Percentiles rank a stretch among this genome's conserved stretches.
Evolutionary conservation across 2,329 filamentous ascomycete genomes (phyloP).

Genomic region (Dothiorella sarmentorum): DNA sequence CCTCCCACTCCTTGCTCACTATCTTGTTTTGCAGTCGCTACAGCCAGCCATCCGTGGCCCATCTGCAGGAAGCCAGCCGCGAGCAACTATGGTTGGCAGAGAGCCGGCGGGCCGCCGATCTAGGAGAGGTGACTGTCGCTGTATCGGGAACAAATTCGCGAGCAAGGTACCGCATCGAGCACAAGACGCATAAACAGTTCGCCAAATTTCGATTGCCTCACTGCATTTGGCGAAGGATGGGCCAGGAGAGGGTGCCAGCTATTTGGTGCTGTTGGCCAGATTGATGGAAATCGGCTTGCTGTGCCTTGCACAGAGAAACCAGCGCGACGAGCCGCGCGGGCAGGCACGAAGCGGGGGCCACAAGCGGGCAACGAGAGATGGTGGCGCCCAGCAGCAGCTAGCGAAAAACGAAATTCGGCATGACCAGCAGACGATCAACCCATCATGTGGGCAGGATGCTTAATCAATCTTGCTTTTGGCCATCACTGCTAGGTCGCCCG

Average conservation of each 20-base stretch:
- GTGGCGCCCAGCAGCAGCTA: neutral
- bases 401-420: neutral
- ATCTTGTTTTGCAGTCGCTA: neutral
- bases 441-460: neutral
- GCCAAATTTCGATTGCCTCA: conserved; percentile 7
- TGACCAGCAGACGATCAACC: neutral
- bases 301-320: neutral
- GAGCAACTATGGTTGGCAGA: neutral
- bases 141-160: conserved; percentile 10
- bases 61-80: conserved; percentile 7
- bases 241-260: conserved; percentile 27
- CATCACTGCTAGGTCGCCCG: neutral
- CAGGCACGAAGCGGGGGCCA: conserved; percentile 1
- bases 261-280: conserved; percentile 21
- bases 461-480: conserved; percentile 14
- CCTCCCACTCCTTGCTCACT: conserved; percentile 13
- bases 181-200: conserved; percentile 1
- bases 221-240: conserved; percentile 13
- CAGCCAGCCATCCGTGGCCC: conserved; percentile 6
- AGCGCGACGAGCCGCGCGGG: conserved; percentile 8
- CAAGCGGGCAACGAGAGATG: neutral
- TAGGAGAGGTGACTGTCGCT: neutral
- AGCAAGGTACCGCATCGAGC: neutral
- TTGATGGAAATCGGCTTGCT: neutral
- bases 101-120: neutral